A percentile compares a stretch with the other conserved stretches of the same genome.
Evolutionary conservation across 345 rosid species (phyloP).

Genomic region (Salix koriyanagi): DNA sequence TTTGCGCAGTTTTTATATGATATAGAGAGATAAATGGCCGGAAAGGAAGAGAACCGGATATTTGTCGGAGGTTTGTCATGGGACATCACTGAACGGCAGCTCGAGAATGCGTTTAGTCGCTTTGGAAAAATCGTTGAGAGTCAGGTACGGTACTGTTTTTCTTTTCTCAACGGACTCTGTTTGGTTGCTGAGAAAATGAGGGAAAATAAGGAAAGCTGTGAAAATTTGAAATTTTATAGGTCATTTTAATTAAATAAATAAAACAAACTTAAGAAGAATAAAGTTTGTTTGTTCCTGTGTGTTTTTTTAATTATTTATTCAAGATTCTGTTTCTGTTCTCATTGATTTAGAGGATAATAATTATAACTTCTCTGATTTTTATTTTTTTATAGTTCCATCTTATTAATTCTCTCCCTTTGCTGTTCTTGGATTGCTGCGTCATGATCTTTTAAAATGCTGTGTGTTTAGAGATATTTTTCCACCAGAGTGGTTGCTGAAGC

Average conservation of each 20-base stretch:
- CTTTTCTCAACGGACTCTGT: not conserved
- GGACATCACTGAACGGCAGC: constrained; percentile 80
- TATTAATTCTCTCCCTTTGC: constrained; percentile 32
- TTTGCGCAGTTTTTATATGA: not conserved
- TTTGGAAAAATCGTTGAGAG: constrained; percentile 80
- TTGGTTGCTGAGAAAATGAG: constrained; percentile 14
- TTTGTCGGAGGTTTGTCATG: constrained; percentile 91
- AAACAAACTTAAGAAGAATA: not conserved
- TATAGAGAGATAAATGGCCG: constrained; percentile 47
- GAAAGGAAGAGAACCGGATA: constrained; percentile 74
- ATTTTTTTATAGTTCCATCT: not conserved
- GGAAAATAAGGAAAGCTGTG: not conserved
- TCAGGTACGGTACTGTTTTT: constrained; percentile 70
- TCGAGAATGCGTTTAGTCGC: constrained; percentile 70
- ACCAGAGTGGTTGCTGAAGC: constrained; percentile 53
- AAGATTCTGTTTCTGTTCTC: not conserved
- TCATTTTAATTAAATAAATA: not conserved
- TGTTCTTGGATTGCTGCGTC: constrained; percentile 35
- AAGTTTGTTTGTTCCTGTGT: not conserved
- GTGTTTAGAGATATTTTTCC: constrained; percentile 40
- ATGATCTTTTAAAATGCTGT: constrained; percentile 45
- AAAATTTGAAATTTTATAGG: not conserved
- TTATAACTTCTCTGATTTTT: not conserved
- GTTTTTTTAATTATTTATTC: not conserved
- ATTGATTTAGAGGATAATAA: not conserved